Evolutionary conservation across 2,329 filamentous ascomycete genomes (phyloP).

Genomic region (Emericellopsis cladophorae): DNA sequence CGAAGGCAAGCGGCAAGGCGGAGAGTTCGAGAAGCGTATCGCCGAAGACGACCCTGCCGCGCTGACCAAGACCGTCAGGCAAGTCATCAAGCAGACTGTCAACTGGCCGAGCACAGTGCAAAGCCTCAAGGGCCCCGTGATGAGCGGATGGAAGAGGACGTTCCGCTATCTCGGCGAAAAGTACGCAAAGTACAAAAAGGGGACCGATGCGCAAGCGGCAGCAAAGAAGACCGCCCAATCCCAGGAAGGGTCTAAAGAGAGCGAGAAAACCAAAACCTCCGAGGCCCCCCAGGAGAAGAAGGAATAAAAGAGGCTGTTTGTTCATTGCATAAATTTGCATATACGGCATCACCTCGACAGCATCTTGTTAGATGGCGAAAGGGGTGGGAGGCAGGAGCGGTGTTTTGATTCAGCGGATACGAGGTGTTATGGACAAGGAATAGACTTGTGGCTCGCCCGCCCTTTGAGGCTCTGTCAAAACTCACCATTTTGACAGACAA

Average conservation of each 20-base stretch:
- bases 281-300: background rate
- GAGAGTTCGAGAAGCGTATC: conserved; percentile 77
- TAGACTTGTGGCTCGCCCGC: too few species aligned
- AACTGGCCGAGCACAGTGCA: conserved; percentile 86
- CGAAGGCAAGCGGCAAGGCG: conserved; percentile 61
- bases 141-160: conserved; percentile 58
- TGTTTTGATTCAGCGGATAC: too few species aligned
- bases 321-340: too few species aligned
- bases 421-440: too few species aligned
- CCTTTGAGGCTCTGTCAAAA: too few species aligned
- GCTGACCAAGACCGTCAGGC: conserved; percentile 57
- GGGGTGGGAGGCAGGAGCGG: too few species aligned
- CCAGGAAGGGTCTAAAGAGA: background rate
- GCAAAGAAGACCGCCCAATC: background rate
- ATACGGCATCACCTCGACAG: too few species aligned
- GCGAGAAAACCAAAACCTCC: background rate
- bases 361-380: too few species aligned
- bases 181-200: conserved; percentile 48
- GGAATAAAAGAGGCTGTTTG: background rate
- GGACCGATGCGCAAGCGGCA: conserved; percentile 15
- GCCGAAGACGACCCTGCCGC: conserved; percentile 54
- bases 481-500: too few species aligned
- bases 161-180: conserved; percentile 77
- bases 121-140: conserved; percentile 72
- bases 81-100: conserved; percentile 77